A percentile compares a stretch with the other conserved stretches of the same genome.
Conservation (phyloP, 768 basidiomycete species). For the Calocera viscosa region DNA sequence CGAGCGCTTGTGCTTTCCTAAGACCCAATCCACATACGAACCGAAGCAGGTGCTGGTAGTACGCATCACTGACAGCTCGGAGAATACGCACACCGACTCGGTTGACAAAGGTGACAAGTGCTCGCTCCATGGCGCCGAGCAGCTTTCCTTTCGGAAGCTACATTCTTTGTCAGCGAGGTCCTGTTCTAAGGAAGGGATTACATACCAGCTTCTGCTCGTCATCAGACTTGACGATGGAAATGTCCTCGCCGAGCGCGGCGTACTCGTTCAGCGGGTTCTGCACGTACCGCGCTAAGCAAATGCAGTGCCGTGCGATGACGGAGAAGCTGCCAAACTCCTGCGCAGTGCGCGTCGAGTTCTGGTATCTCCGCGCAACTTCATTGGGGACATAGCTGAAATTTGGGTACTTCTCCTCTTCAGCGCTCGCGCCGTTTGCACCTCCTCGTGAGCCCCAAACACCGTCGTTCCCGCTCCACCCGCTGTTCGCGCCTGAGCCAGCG, state of each 20-base stretch:
- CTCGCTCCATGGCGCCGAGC: constrained; percentile 65
- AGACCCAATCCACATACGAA: constrained; percentile 91
- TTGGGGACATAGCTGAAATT: constrained; percentile 67
- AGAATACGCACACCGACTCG: constrained; percentile 95
- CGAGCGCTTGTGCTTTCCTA: constrained; percentile 74
- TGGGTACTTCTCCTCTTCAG: constrained; percentile 35
- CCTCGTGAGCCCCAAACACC: background rate
- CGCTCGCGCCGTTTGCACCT: constrained; percentile 9
- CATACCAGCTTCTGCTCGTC: constrained; percentile 78
- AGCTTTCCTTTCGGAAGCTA: constrained; percentile 83
- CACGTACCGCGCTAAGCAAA: constrained; percentile 82
- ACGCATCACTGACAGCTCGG: constrained; percentile 72
- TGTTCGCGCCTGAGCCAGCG: constrained; percentile 34
- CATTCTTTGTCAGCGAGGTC: constrained; percentile 6
- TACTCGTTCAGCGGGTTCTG: constrained; percentile 94
- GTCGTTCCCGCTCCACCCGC: background rate
- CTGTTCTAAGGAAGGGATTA: constrained; percentile 16
- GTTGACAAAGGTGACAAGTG: constrained; percentile 80
- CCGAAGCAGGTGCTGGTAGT: constrained; percentile 78
- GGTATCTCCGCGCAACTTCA: constrained; percentile 86
- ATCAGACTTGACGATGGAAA: constrained; percentile 70
- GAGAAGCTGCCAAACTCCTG: constrained; percentile 74
- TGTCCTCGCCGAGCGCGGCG: constrained; percentile 74
- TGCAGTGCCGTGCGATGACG: constrained; percentile 74
- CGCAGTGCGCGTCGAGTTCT: constrained; percentile 72